Evolutionary conservation across 2,329 filamentous ascomycete species (phyloP).

Genomic region (Hymenotorrendiella dingleyae): DNA sequence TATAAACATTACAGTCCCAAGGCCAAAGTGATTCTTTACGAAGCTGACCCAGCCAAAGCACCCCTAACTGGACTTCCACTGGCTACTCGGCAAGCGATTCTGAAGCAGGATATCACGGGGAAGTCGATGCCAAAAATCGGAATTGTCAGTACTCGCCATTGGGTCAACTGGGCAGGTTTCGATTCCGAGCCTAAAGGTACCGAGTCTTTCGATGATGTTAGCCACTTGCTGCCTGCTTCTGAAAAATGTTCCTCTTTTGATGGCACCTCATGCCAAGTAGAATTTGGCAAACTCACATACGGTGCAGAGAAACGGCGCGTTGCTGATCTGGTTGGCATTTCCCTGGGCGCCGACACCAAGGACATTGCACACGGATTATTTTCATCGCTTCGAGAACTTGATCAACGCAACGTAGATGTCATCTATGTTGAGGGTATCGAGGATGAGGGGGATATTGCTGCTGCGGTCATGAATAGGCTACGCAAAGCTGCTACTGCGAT

Average conservation of each 20-base stretch:
- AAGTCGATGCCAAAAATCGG: conserved; percentile 26
- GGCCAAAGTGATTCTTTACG: conserved; percentile 79
- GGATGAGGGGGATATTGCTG: conserved; percentile 74
- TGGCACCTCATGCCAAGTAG: conserved; percentile 10
- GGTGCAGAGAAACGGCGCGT: conserved; percentile 1
- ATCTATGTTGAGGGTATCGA: conserved; percentile 90
- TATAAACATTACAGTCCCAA: conserved; percentile 96
- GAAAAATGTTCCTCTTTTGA: not conserved
- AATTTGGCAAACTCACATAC: conserved; percentile 10
- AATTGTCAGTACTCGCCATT: conserved; percentile 35
- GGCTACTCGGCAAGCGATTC: conserved; percentile 1
- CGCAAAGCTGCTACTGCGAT: conserved; percentile 64
- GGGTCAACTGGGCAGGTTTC: conserved; percentile 29
- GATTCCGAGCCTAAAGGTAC: not conserved
- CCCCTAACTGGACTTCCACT: conserved; percentile 17
- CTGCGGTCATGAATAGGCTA: conserved; percentile 79
- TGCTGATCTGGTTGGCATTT: conserved; percentile 52
- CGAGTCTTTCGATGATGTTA: not conserved
- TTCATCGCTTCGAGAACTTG: conserved; percentile 77
- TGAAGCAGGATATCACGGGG: not conserved
- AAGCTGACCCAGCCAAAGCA: conserved; percentile 39
- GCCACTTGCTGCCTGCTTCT: not conserved
- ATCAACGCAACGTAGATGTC: conserved; percentile 68
- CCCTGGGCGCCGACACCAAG: conserved; percentile 63
- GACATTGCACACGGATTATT: conserved; percentile 84